phyloP scores from a whole-genome alignment of 2,329 filamentous ascomycete species.

The Raffaelea arxii region DNA sequence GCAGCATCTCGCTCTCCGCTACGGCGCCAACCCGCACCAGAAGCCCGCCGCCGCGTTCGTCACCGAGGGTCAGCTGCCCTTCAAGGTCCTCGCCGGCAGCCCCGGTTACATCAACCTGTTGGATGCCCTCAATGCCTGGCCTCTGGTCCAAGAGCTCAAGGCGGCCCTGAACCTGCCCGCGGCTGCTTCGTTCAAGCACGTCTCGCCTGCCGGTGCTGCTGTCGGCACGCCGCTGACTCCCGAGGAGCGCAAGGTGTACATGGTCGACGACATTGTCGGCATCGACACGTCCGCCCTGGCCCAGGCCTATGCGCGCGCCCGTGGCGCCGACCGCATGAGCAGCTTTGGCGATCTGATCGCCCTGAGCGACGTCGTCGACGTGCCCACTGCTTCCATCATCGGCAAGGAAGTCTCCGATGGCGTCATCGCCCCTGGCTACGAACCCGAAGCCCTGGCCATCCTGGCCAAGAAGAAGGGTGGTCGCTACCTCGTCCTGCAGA shows the following conservation, averaged over 20 bases:
- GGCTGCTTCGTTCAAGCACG: conserved; percentile 97
- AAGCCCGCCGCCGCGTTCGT: conserved; percentile 87
- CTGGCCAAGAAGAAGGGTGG: conserved; percentile 97
- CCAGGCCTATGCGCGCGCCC: conserved; percentile 89
- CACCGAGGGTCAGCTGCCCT: conserved; percentile 66
- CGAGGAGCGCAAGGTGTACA: conserved; percentile 93
- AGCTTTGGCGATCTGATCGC: conserved; percentile 97
- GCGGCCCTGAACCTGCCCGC: conserved; percentile 78
- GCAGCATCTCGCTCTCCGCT: conserved; percentile 79
- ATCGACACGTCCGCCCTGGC: conserved; percentile 79
- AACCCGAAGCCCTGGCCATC: conserved; percentile 76
- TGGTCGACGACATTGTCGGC: conserved; percentile 89
- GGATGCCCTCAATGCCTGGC: conserved; percentile 94
- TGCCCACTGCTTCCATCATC: conserved; percentile 94
- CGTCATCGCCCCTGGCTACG: conserved; percentile 84
- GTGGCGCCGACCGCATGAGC: conserved; percentile 96
- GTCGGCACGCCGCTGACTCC: conserved; percentile 80
- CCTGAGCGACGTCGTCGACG: conserved; percentile 80
- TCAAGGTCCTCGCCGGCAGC: conserved; percentile 82
- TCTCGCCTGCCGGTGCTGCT: conserved; percentile 90
- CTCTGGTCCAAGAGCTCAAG: conserved; percentile 92
- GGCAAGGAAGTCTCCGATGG: conserved; percentile 96
- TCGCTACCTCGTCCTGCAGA: conserved; percentile 91
- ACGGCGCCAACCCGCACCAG: conserved; percentile 96
- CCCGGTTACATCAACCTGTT: conserved; percentile 97